Evolutionary conservation across 23 red algal genomes (phyloP), one percentile per base, ranked within the genome.

Genomic region (Gracilaria gracilis): DNA sequence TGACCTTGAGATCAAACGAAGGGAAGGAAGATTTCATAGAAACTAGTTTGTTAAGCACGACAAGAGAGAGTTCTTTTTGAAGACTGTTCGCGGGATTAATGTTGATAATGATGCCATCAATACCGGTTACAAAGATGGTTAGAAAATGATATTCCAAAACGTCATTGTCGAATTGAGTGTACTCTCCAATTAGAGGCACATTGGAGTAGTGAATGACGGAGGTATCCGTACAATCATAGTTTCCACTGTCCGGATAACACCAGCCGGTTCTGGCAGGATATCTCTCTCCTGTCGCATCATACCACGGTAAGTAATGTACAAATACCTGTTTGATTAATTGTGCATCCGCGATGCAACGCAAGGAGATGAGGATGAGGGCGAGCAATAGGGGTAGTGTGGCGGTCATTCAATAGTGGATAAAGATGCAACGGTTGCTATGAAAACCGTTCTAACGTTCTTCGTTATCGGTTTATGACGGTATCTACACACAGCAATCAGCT

Each of bases 131-230:
- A 61, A 59, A 59, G 16, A 88, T 88, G 14, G 50, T 35, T 20
- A 88, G 53, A 57, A 88, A 76, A 55, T 88, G 84, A 78, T 88
- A 88, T 34, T 88, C 84, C 84, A 88, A 59, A 7, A 88, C 84
- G 46, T 88, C 44, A 75, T 42, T 58, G 24, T 88, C 65, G 34
- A 88, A 88, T 47, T 76, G 71, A 20, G 84, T 40, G 57, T 88
- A 88, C 50, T 88, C 84, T 62, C 84, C 84, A 44, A 88, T 88
- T 11, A 88, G 57, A 37, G 84, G 84, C 15, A 55, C 55, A 31
- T 88, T 88, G 23, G 67, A 76, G n/a, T 88, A 88, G 28, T 88
- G 84, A 46, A 88, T 88, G 51, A 88, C 69, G 11, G 84, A 78
- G 17, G 23, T 8, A 38, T 88, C 84, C 21, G 65, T 51, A 28